Evolutionary conservation across 1,284 basidiomycete genomes (phyloP).

Genomic region (Mycena sp.): DNA sequence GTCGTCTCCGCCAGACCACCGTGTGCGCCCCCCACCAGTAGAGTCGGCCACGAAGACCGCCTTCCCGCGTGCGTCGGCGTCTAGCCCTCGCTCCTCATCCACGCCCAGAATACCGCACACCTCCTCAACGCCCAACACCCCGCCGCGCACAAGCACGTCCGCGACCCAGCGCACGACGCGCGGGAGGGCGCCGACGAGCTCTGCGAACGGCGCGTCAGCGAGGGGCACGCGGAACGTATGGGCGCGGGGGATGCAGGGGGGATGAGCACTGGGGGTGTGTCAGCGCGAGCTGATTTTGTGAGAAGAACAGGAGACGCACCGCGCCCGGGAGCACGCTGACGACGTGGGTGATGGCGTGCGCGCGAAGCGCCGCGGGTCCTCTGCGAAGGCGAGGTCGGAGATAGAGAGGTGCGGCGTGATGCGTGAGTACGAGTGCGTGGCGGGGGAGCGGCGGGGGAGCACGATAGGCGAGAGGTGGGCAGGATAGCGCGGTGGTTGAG

Average conservation of each 20-base stretch:
- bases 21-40: too few relatives aligned
- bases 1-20: too few relatives aligned
- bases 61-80: too few relatives aligned
- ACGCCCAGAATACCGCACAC: not conserved
- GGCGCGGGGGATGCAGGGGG: slow-evolving; percentile 15
- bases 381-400: slow-evolving; percentile 26
- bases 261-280: slow-evolving; percentile 11
- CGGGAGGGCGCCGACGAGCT: slow-evolving; percentile 23
- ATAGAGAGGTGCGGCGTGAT: slow-evolving; percentile 27
- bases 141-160: not conserved
- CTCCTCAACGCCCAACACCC: not conserved
- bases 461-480: too few relatives aligned
- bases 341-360: slow-evolving; percentile 23
- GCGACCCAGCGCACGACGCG: slow-evolving; percentile 18
- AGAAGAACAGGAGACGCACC: not conserved
- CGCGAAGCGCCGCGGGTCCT: slow-evolving; percentile 1
- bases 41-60: too few relatives aligned
- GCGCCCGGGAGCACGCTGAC: slow-evolving; percentile 18
- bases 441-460: not conserved
- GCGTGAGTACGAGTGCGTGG: slow-evolving; percentile 4
- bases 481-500: too few relatives aligned
- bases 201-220: slow-evolving; percentile 27
- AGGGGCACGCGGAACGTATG: slow-evolving; percentile 25
- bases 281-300: not conserved
- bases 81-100: too few relatives aligned